Percentiles rank a stretch among this genome's conserved stretches.
Evolutionary conservation across 805 yeast genomes (phyloP).

Genomic region (Yamadazyma phyllophila): DNA sequence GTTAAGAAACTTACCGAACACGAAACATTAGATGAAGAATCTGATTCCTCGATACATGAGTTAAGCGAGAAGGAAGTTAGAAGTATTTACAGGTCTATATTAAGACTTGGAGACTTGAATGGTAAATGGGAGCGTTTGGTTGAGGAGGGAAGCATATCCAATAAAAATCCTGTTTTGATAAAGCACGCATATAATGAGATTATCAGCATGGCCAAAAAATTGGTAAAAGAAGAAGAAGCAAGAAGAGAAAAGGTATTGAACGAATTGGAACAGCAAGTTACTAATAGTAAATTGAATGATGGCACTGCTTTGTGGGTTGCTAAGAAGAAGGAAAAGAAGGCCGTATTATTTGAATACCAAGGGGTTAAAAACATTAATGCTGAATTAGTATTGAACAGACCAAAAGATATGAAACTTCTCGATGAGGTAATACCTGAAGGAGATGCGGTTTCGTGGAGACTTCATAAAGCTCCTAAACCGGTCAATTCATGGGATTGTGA

Average conservation of each 20-base stretch:
- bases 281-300: constrained; percentile 35
- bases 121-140: constrained; percentile 80
- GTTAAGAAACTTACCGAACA: constrained; percentile 50
- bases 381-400: constrained; percentile 78
- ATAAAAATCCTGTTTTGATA: constrained; percentile 76
- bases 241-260: constrained; percentile 55
- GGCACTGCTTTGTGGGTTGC: constrained; percentile 53
- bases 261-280: constrained; percentile 59
- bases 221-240: constrained; percentile 63
- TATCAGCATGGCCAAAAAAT: constrained; percentile 55
- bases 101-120: constrained; percentile 76
- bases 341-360: constrained; percentile 81
- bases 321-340: constrained; percentile 82
- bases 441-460: constrained; percentile 58
- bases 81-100: constrained; percentile 76
- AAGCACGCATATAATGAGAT: constrained; percentile 76
- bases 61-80: constrained; percentile 86
- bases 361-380: constrained; percentile 91
- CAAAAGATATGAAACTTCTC: constrained; percentile 74
- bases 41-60: constrained; percentile 44
- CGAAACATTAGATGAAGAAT: constrained; percentile 33
- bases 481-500: constrained; percentile 90
- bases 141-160: constrained; percentile 85
- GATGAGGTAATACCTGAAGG: constrained; percentile 51
- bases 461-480: constrained; percentile 65